A percentile compares a stretch with the other conserved stretches of the same genome.
These are phyloP conservation scores for Ophiostoma australiae DNA, from an alignment of 2,329 filamentous ascomycete genomes.

Conservation along the genomic window DNA sequence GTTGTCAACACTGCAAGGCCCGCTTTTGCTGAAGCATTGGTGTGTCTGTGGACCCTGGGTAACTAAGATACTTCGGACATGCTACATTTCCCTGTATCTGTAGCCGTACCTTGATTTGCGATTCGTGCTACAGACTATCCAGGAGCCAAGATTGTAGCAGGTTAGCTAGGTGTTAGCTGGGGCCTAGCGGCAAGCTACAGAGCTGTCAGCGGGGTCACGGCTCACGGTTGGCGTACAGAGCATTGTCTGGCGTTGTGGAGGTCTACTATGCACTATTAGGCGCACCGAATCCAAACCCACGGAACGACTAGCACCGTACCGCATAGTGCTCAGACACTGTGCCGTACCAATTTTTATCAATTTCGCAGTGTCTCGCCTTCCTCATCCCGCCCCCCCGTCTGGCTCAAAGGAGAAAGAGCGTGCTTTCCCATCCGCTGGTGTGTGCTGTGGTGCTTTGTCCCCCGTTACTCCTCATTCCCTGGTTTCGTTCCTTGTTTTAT, in stretches of 20 bases:
- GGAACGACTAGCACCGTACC: conserved; percentile 11
- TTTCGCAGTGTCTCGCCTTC: conserved; percentile 4
- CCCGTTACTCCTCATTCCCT: conserved; percentile 3
- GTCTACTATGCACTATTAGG: too few relatives aligned
- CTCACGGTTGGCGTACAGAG: too few relatives aligned
- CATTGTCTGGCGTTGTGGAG: too few relatives aligned
- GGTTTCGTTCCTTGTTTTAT: conserved; percentile 16
- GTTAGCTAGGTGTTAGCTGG: too few relatives aligned
- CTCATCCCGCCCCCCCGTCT: conserved; percentile 12
- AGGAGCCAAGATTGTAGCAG: not conserved
- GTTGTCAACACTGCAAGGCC: not conserved
- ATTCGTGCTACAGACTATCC: not conserved
- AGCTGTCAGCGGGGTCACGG: too few relatives aligned
- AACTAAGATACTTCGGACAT: not conserved
- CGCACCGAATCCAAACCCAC: too few relatives aligned
- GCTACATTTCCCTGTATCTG: not conserved
- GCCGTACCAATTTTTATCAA: not conserved
- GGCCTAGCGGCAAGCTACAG: too few relatives aligned
- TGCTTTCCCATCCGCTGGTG: not conserved
- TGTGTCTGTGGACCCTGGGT: not conserved
- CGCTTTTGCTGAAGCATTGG: conserved; percentile 11
- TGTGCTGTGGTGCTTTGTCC: not conserved
- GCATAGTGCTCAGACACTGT: not conserved
- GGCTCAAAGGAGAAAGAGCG: conserved; percentile 13
- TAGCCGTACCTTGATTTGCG: not conserved